Evolutionary conservation across 345 rosid species (phyloP).

Genomic region (Pseudoturritis turrita): DNA sequence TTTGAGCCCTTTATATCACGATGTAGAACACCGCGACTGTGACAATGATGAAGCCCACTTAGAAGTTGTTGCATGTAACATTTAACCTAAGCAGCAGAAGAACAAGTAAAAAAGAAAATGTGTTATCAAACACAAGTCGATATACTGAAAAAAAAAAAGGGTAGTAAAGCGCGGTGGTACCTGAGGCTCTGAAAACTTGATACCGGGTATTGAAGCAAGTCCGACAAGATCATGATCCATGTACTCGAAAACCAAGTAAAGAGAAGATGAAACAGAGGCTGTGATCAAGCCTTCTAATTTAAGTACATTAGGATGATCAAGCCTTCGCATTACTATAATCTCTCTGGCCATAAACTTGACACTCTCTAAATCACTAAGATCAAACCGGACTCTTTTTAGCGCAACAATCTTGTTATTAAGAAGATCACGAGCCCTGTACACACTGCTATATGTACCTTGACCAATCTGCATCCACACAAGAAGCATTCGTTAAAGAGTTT

Average conservation of each 20-base stretch:
- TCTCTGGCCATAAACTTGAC: constrained; percentile 95
- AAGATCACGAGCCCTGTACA: constrained; percentile 83
- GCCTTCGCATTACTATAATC: constrained; percentile 69
- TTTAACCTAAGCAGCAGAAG: constrained; percentile 52
- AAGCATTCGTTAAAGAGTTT: not conserved
- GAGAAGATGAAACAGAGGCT: constrained; percentile 61
- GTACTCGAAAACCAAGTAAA: constrained; percentile 91
- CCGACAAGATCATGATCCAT: constrained; percentile 99
- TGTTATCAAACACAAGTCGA: not conserved
- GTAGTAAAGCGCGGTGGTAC: constrained; percentile 25
- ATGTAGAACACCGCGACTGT: constrained; percentile 72
- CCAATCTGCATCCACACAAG: constrained; percentile 65
- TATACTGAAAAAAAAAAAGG: not conserved
- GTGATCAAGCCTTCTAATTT: constrained; percentile 91
- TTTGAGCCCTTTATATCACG: constrained; percentile 99
- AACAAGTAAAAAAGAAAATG: not conserved
- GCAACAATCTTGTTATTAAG: constrained; percentile 68
- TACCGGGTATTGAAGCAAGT: constrained; percentile 75
- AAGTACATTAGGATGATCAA: constrained; percentile 90
- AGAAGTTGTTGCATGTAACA: constrained; percentile 96
- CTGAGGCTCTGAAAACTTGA: constrained; percentile 86
- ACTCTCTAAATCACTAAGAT: constrained; percentile 73
- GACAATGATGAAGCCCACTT: constrained; percentile 94
- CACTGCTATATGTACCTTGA: constrained; percentile 93
- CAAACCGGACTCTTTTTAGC: constrained; percentile 79